Conservation (phyloP, 2,329 filamentous ascomycete species). For the Xylariaceae sp. region DNA sequence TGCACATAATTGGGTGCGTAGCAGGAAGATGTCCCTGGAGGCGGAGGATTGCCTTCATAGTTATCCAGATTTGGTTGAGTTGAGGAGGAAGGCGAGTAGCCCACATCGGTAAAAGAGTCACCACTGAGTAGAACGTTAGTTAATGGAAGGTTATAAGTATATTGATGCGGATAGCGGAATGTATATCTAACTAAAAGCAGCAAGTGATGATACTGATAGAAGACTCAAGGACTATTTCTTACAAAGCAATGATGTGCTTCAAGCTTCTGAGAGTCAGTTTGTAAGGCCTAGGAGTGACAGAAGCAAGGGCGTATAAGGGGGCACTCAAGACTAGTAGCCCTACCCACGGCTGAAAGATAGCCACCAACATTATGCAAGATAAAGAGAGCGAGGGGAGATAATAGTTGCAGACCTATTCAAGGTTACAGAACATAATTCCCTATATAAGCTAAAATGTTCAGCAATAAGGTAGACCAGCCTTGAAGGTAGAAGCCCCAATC, state of each 20-base stretch:
- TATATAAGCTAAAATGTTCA: no score
- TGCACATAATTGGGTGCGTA: slow-evolving; percentile 20
- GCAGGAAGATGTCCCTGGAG: slow-evolving; percentile 21
- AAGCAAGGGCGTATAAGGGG: neutral
- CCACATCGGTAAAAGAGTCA: slow-evolving; percentile 21
- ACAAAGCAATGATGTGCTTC: slow-evolving; percentile 25
- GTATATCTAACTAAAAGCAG: no score
- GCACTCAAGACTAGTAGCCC: slow-evolving; percentile 3
- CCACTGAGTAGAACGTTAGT: slow-evolving; percentile 7
- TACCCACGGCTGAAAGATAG: neutral
- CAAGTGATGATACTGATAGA: neutral
- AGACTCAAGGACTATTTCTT: no score
- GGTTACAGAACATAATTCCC: no score
- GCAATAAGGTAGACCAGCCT: no score
- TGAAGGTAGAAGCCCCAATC: no score
- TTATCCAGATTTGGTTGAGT: slow-evolving; percentile 14
- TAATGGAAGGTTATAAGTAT: no score
- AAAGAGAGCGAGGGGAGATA: no score
- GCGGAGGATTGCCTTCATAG: slow-evolving; percentile 21
- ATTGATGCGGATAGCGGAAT: neutral
- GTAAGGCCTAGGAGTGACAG: neutral
- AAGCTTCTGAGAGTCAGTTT: slow-evolving; percentile 10
- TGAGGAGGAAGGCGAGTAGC: slow-evolving; percentile 9
- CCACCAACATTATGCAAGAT: slow-evolving; percentile 4
- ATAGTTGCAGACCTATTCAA: no score